Evolutionary conservation across 2,329 filamentous ascomycete species (phyloP), one percentile per base, ranked within the genome.

Genomic region (Gremmenia infestans): DNA sequence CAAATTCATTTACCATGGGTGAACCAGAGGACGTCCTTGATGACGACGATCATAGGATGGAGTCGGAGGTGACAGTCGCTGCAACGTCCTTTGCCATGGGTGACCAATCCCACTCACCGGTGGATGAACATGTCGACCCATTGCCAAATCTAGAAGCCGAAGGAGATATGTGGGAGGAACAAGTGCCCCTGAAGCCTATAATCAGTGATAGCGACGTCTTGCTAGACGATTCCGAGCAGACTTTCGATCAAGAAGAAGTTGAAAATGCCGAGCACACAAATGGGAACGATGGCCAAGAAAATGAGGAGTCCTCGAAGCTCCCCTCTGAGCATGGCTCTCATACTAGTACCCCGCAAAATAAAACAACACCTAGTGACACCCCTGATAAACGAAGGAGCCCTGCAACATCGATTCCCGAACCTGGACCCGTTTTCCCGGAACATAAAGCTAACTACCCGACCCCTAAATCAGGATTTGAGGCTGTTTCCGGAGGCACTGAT

Each of bases 1-100:
- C 28, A 12, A 32, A 32, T 32, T 32, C 28, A 32, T 32, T 32
- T 32, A 32, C 28, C 28, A 32, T 32, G 28, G 28, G 28, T 32
- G 28, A 32, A 3, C 9, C 9, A 12, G 28, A 32, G 9, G 28
- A 11, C 28, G 25, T 66, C 19, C 58, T 58, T n/a, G 67, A 68
- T 48, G 60, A 63, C 43, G 55, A 56, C 19, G 58, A 63, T 48
- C 61, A 65, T 4, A 56, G 51, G 25, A 64, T 58, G 52, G 61
- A 68, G 25, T 52, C 60, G 22, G 63, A 67, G 19, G 49, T 1
- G 9, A 12, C 48, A 28, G 9, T 42, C 35, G 40, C 50, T 5
- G 61, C 60, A 32, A 32, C 11, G 56, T 58, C 63, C 40, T 60
- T 63, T 28, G 53, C 48, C 4, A 50, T 55, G 46, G 48, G 46